Conservation (phyloP, 495 filamentous ascomycete genomes). For the Hypoxylon perforatum region DNA sequence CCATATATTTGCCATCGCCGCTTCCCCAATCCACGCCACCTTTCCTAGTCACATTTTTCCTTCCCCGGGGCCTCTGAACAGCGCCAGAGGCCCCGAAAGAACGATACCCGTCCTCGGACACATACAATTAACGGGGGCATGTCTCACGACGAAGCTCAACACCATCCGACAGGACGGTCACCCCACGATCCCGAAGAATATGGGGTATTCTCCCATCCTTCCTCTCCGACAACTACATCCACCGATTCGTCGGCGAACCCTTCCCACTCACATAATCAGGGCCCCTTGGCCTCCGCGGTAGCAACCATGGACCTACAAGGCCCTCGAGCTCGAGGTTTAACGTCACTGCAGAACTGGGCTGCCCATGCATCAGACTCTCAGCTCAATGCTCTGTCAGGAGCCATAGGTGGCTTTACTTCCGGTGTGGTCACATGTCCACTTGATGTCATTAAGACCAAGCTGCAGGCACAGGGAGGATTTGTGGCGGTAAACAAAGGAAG, state of each 20-base stretch:
- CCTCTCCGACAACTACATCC: conserved; percentile 41
- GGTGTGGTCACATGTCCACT: conserved; percentile 96
- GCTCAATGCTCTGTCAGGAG: conserved; percentile 79
- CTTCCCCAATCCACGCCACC: conserved; percentile 21
- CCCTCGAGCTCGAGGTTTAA: conserved; percentile 52
- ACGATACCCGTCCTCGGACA: conserved; percentile 35
- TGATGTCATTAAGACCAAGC: conserved; percentile 98
- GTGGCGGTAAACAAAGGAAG: conserved; percentile 53
- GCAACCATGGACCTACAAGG: conserved; percentile 49
- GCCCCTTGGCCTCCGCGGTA: conserved; percentile 36
- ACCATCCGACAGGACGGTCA: conserved; percentile 48
- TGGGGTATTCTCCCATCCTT: conserved; percentile 49
- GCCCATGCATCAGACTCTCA: conserved; percentile 58
- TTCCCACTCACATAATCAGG: conserved; percentile 21
- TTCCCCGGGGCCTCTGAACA: conserved; percentile 44
- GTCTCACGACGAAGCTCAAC: conserved; percentile 58
- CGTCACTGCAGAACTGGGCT: conserved; percentile 67
- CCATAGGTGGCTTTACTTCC: conserved; percentile 86
- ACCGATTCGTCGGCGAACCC: conserved; percentile 39
- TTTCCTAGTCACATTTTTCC: conserved; percentile 19
- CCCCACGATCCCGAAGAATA: conserved; percentile 53
- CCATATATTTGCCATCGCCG: conserved; percentile 23
- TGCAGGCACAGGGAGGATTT: conserved; percentile 95
- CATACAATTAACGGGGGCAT: conserved; percentile 48
- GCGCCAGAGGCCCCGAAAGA: conserved; percentile 38